Evolutionary conservation across 2,329 filamentous ascomycete genomes (phyloP).

Genomic region (Colletotrichum coccodes): DNA sequence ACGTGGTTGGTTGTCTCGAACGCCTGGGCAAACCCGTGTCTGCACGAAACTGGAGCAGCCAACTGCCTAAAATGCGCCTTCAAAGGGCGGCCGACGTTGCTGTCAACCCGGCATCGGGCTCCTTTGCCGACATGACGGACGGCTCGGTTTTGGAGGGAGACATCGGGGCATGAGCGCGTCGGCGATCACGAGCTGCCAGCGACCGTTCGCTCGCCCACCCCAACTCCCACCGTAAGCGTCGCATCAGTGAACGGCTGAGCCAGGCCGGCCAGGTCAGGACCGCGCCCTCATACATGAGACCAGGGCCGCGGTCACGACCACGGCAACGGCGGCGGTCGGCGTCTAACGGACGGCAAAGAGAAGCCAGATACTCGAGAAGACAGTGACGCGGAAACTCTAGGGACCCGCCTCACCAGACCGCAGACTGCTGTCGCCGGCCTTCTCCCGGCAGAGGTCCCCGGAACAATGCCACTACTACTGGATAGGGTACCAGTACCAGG

Average conservation of each 20-base stretch:
- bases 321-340: neutral
- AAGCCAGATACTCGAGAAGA: neutral
- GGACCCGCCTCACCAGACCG: neutral
- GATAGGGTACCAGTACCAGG: neutral
- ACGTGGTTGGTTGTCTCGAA: constrained; percentile 12
- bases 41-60: constrained; percentile 29
- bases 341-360: neutral
- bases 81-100: constrained; percentile 10
- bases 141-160: neutral
- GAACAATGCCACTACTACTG: neutral
- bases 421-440: neutral
- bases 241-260: neutral
- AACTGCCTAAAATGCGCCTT: neutral
- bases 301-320: neutral
- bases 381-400: neutral
- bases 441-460: neutral
- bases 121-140: neutral
- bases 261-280: neutral
- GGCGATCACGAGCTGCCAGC: neutral
- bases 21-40: constrained; percentile 31
- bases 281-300: neutral
- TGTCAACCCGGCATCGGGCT: constrained; percentile 19
- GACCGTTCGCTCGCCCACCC: neutral
- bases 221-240: constrained; percentile 18
- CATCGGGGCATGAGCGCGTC: neutral